Base-by-base conservation (phyloP, 306 rosid species). In the Sphenostylis stenocarpa region DNA sequence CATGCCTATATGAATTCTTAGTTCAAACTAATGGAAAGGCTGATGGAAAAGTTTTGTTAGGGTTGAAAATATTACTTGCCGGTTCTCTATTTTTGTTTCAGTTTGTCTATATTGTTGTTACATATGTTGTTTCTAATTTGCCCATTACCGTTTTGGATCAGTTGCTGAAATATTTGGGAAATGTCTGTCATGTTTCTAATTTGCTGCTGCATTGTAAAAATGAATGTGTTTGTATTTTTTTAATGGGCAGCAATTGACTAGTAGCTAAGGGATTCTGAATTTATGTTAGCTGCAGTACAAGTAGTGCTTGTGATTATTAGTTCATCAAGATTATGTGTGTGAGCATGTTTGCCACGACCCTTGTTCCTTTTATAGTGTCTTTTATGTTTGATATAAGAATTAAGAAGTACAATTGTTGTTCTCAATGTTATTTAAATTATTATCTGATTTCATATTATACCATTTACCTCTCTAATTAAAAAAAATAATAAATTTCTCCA, bases 21-120 rank as follows among this genome's bases (percentile, higher is more conserved):
- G 38, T 72, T 68, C 65, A 69, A 8, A 65, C 41, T 39, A 28
- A 77, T 73, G 63, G 67, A 45, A 33, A 41, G 36, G 19, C 65
- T 10, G 26, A 39, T 28, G 49, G 45, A 47, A 70, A 65, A 38
- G 49, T 55, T 71, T 29, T 65, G 28, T 12, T 26, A 31, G 41
- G 17, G 10, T 67, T 67, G 77, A 73, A 61, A 68, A 10, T 72
- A 38, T 47, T 57, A 77, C 51, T 34, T 72, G 34, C 77, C 45
- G 80, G 61, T 26, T 26, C 38, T 51, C 26, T 26, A 5, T 20
- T 58, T n/a, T 58, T 76, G 78, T 76, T 56, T 48, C 38, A 38
- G 60, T 53, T 51, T 36, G 71, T 29, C 67, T 56, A 71, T 55
- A 26, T 31, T 17, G 19, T 3, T 13, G 51, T 21, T 31, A 9